Conservation (phyloP, 805 yeast genomes). For the Candida oleophila region DNA sequence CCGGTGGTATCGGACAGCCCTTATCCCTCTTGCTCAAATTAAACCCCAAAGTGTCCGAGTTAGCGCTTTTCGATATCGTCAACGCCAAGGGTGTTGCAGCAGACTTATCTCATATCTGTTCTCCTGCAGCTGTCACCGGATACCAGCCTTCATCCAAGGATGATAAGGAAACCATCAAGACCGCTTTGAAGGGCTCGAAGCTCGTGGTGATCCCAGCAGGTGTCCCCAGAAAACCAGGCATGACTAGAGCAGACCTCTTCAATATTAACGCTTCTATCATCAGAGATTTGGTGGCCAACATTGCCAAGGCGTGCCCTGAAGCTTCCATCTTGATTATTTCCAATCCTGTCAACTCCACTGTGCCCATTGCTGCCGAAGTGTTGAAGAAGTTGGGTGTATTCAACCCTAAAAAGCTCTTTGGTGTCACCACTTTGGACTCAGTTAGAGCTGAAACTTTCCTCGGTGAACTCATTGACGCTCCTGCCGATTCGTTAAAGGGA, state of each 20-base stretch:
- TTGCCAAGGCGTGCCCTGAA: constrained; percentile 37
- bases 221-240: constrained; percentile 49
- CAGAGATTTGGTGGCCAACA: constrained; percentile 41
- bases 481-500: constrained; percentile 35
- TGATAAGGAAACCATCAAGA: constrained; percentile 34
- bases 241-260: constrained; percentile 48
- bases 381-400: constrained; percentile 46
- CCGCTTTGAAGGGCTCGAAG: constrained; percentile 37
- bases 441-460: constrained; percentile 48
- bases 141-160: constrained; percentile 39
- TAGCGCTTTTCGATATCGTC: constrained; percentile 43
- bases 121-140: constrained; percentile 40
- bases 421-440: constrained; percentile 46
- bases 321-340: constrained; percentile 47
- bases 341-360: constrained; percentile 48
- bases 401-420: constrained; percentile 45
- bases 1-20: constrained; percentile 51
- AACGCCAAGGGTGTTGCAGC: constrained; percentile 49
- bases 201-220: constrained; percentile 48
- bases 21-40: constrained; percentile 42
- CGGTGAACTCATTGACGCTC: constrained; percentile 32
- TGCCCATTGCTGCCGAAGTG: constrained; percentile 49
- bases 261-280: constrained; percentile 46
- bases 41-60: constrained; percentile 36
- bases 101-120: constrained; percentile 42